phyloP scores from a whole-genome alignment of 176 grass and related monocot genomes.

The Aegilops longissima region DNA sequence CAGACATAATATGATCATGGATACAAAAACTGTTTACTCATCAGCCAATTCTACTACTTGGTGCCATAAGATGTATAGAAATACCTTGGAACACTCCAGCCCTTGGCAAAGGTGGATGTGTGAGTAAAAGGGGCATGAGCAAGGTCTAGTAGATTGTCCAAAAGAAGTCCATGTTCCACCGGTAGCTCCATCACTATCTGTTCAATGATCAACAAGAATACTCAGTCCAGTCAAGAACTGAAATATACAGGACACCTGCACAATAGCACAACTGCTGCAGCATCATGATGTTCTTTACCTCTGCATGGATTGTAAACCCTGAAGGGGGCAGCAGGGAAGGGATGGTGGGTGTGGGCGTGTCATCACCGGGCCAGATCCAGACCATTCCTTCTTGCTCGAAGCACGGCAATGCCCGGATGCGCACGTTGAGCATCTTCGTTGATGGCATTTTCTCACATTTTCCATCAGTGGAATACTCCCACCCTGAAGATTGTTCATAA shows the following conservation, averaged over 20 bases:
- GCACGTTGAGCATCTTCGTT: slow-evolving; percentile 69
- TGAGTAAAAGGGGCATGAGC: slow-evolving; percentile 99
- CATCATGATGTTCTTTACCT: slow-evolving; percentile 50
- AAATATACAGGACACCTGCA: slow-evolving; percentile 4
- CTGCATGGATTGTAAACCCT: slow-evolving; percentile 85
- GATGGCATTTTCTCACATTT: slow-evolving; percentile 99
- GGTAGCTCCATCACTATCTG: slow-evolving; percentile 98
- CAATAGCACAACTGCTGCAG: background rate
- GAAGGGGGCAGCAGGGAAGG: slow-evolving; percentile 85
- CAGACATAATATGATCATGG: background rate
- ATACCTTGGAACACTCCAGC: slow-evolving; percentile 97
- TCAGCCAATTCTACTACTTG: background rate
- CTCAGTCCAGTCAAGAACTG: background rate
- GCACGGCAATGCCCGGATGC: slow-evolving; percentile 77
- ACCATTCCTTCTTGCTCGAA: slow-evolving; percentile 99
- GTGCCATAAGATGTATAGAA: background rate
- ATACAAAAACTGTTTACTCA: background rate
- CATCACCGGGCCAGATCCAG: slow-evolving; percentile 91
- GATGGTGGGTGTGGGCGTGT: slow-evolving; percentile 59
- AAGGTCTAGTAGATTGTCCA: slow-evolving; percentile 97
- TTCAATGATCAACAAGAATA: slow-evolving; percentile 32
- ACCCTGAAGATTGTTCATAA: slow-evolving; percentile 58
- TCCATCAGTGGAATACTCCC: slow-evolving; percentile 93
- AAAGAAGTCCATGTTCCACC: slow-evolving; percentile 86
- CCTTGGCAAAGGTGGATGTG: slow-evolving; percentile 94